phyloP scores from a whole-genome alignment of 805 yeast genomes.

The Sugiyamaella boreocaroliniensis region DNA sequence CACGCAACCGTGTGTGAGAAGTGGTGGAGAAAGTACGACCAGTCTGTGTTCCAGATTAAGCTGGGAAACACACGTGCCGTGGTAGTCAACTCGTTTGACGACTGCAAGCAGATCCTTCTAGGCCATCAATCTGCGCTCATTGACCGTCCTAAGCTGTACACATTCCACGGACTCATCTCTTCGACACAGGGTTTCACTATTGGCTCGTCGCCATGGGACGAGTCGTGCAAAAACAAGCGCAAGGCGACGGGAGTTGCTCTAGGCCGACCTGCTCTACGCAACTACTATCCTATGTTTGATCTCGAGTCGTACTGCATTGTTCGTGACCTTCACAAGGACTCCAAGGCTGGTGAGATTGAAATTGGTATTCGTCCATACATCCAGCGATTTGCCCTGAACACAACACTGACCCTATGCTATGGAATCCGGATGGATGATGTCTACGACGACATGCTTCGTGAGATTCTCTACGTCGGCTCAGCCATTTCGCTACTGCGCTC shows the following conservation, averaged over 20 bases:
- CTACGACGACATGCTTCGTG: slow-evolving; percentile 26
- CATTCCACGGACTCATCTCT: slow-evolving; percentile 59
- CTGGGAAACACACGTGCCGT: slow-evolving; percentile 54
- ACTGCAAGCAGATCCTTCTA: slow-evolving; percentile 49
- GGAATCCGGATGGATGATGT: slow-evolving; percentile 36
- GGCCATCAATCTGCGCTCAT: slow-evolving; percentile 45
- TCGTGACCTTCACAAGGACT: slow-evolving; percentile 25
- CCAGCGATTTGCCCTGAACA: slow-evolving; percentile 35
- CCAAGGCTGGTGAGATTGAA: slow-evolving; percentile 19
- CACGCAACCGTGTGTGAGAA: slow-evolving; percentile 30
- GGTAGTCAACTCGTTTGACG: slow-evolving; percentile 59
- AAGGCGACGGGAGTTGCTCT: slow-evolving; percentile 36
- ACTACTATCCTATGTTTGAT: slow-evolving; percentile 32
- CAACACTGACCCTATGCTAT: slow-evolving; percentile 35
- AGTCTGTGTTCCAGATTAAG: slow-evolving; percentile 51
- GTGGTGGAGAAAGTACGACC: slow-evolving; percentile 27
- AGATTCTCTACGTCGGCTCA: slow-evolving; percentile 30
- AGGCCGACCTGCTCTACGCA: slow-evolving; percentile 33
- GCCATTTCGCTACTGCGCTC: slow-evolving; percentile 32
- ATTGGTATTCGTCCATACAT: slow-evolving; percentile 29
- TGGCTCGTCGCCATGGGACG: slow-evolving; percentile 40
- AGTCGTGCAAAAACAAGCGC: slow-evolving; percentile 33
- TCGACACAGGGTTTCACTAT: slow-evolving; percentile 40
- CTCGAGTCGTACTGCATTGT: slow-evolving; percentile 33
- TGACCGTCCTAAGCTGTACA: slow-evolving; percentile 59